Percentiles rank a stretch among this genome's conserved stretches.
These are phyloP conservation scores for Hypomontagnella submonticulosa DNA, from an alignment of 495 filamentous ascomycete genomes.

Conservation along the genomic window DNA sequence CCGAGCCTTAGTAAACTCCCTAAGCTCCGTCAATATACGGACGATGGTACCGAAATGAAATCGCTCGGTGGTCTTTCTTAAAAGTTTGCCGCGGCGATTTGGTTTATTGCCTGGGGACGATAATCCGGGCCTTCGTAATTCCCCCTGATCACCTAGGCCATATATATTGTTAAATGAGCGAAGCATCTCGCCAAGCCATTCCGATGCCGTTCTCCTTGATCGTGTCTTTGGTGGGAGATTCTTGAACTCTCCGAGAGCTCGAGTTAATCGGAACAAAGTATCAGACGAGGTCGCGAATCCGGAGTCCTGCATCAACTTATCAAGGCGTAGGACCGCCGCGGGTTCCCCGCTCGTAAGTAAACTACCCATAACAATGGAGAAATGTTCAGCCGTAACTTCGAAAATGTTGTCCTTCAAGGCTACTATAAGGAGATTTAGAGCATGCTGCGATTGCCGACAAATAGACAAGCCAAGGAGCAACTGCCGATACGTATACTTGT, in stretches of 20 bases:
- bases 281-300: slow-evolving; percentile 47
- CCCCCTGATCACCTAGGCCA: slow-evolving; percentile 42
- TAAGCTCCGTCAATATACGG: slow-evolving; percentile 67
- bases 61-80: slow-evolving; percentile 59
- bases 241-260: slow-evolving; percentile 50
- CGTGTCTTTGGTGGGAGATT: slow-evolving; percentile 36
- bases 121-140: slow-evolving; percentile 41
- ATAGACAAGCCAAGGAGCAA: slow-evolving; percentile 76
- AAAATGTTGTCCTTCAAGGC: slow-evolving; percentile 69
- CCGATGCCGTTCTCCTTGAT: slow-evolving; percentile 23
- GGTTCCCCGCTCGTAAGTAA: slow-evolving; percentile 53
- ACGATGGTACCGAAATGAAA: slow-evolving; percentile 66
- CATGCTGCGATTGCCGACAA: slow-evolving; percentile 69
- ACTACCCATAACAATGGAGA: slow-evolving; percentile 73
- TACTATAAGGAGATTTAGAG: slow-evolving; percentile 69
- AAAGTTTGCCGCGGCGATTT: slow-evolving; percentile 49
- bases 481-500: slow-evolving; percentile 77
- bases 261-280: slow-evolving; percentile 49
- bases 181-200: slow-evolving; percentile 48
- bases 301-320: slow-evolving; percentile 49
- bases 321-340: slow-evolving; percentile 44
- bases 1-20: slow-evolving; percentile 63
- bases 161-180: slow-evolving; percentile 46
- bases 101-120: slow-evolving; percentile 18
- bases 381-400: slow-evolving; percentile 73